Percentiles rank a stretch among this genome's conserved stretches.
phyloP scores from a whole-genome alignment of 345 rosid genomes.

The Adansonia digitata region DNA sequence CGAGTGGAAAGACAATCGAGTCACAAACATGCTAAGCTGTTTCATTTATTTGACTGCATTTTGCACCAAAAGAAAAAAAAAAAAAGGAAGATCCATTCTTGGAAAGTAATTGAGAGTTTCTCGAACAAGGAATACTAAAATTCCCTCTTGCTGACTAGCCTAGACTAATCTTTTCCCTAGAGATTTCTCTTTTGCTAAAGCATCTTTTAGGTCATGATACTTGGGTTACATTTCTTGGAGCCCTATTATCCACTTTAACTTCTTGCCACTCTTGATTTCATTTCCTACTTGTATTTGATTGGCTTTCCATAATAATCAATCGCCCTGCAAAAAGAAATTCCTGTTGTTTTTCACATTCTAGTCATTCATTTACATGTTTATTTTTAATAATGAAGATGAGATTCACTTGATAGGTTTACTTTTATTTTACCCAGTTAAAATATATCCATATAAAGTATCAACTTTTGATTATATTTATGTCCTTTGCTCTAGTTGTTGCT shows the following conservation, averaged over 20 bases:
- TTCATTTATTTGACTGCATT: neutral
- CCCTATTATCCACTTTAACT: neutral
- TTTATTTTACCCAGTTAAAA: neutral
- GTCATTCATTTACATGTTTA: neutral
- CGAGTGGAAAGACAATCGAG: neutral
- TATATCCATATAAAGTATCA: neutral
- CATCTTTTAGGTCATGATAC: neutral
- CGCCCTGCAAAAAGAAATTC: neutral
- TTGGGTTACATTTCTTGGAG: neutral
- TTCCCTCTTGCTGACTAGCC: neutral
- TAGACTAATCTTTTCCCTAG: neutral
- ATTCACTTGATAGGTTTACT: neutral
- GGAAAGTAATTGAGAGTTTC: neutral
- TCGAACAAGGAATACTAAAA: neutral
- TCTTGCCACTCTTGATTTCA: neutral
- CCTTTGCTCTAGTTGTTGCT: neutral
- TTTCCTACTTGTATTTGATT: neutral
- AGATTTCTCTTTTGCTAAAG: neutral
- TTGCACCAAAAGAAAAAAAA: too few relatives aligned
- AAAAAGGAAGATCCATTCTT: too few relatives aligned
- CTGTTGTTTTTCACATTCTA: neutral
- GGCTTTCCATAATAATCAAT: neutral
- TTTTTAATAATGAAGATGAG: neutral
- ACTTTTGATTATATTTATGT: neutral
- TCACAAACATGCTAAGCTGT: neutral